These are phyloP conservation scores for Beauveria brongniartii DNA, from an alignment of 2,329 filamentous ascomycete genomes.

Conservation along the genomic window DNA sequence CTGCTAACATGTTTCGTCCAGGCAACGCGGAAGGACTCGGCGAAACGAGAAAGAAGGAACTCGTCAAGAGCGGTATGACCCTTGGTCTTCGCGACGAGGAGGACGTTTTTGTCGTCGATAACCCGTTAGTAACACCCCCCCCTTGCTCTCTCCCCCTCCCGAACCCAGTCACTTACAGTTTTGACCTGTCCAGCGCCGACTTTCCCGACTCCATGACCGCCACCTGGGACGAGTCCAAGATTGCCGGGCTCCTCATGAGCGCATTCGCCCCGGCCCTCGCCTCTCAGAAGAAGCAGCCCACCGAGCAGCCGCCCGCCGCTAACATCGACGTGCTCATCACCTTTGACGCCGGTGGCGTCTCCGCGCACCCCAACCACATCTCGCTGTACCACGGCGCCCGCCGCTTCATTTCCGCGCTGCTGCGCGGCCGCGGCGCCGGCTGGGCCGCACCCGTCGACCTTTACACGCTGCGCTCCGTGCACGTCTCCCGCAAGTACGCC, in stretches of 20 bases:
- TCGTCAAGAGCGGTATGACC: constrained; percentile 68
- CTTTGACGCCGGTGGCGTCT: constrained; percentile 78
- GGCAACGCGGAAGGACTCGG: constrained; percentile 84
- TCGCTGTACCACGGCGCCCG: constrained; percentile 78
- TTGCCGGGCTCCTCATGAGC: constrained; percentile 61
- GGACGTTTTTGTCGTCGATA: constrained; percentile 81
- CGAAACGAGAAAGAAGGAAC: constrained; percentile 71
- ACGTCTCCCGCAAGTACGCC: constrained; percentile 71
- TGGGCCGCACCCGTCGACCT: constrained; percentile 69
- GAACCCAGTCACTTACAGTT: neutral
- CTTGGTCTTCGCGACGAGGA: constrained; percentile 68
- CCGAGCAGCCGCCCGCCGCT: constrained; percentile 32
- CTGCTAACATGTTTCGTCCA: constrained; percentile 20
- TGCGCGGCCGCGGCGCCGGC: constrained; percentile 52
- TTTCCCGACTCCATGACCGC: constrained; percentile 87
- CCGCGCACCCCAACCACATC: constrained; percentile 86
- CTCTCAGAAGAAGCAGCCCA: constrained; percentile 19
- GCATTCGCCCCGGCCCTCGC: constrained; percentile 64
- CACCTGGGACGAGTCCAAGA: constrained; percentile 63
- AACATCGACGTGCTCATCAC: constrained; percentile 79
- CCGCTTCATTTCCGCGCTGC: constrained; percentile 60
- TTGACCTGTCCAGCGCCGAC: constrained; percentile 30
- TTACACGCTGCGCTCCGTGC: constrained; percentile 73
- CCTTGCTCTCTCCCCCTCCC: no score
- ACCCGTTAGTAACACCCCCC: constrained; percentile 40